Percentiles rank a stretch among this genome's conserved stretches.
phyloP scores from a whole-genome alignment of 345 rosid species.

The Nasturtium officinale region DNA sequence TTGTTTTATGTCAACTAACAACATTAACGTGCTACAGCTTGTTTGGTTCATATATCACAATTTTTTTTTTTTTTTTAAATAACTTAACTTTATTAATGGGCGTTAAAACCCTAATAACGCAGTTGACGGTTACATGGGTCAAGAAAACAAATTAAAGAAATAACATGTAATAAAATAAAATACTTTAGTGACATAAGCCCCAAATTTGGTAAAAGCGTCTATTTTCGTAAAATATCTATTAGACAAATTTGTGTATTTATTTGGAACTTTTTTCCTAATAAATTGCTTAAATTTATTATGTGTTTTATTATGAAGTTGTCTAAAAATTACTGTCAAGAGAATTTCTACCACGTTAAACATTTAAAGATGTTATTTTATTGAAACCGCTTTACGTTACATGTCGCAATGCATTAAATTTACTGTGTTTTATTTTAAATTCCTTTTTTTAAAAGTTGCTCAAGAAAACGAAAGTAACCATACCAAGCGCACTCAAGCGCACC shows the following conservation, averaged over 20 bases:
- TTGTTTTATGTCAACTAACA: no score
- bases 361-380: no score
- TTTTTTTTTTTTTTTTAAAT: no score
- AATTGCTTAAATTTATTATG: neutral
- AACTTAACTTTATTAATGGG: no score
- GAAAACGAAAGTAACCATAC: constrained; percentile 3
- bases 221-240: neutral
- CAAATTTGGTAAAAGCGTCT: neutral
- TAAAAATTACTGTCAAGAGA: neutral
- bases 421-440: neutral
- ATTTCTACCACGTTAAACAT: constrained; percentile 22
- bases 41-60: no score
- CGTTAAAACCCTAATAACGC: no score
- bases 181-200: neutral
- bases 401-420: neutral
- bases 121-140: no score
- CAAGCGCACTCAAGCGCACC: constrained; percentile 24
- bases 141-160: no score
- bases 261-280: neutral
- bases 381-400: neutral
- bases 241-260: neutral
- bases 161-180: no score
- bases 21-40: constrained; percentile 12
- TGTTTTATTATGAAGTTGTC: neutral
- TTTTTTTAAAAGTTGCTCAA: neutral